Conservation (phyloP, 164 flowering plant species). For the Vitis labrusca region DNA sequence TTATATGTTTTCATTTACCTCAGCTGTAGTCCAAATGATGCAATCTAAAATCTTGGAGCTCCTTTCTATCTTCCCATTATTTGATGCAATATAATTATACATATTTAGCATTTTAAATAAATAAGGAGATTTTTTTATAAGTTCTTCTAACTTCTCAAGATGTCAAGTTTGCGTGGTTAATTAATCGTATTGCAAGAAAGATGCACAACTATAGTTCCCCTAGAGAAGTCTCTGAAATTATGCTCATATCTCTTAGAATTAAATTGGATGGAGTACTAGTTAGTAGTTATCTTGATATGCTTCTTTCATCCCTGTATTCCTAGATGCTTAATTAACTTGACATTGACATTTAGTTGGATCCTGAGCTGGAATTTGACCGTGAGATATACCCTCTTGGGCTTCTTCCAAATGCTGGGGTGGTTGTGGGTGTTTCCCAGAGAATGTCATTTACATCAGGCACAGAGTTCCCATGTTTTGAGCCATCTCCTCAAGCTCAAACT, state of each 20-base stretch:
- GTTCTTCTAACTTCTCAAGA: too few species aligned
- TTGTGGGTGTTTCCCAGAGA: conserved; percentile 95
- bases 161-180: too few species aligned
- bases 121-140: too few species aligned
- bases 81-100: too few species aligned
- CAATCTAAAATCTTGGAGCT: too few species aligned
- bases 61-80: too few species aligned
- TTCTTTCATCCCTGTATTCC: not conserved
- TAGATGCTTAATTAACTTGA: conserved; percentile 6
- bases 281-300: not conserved
- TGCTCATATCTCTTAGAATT: not conserved
- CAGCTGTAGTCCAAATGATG: too few species aligned
- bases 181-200: too few species aligned
- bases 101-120: too few species aligned
- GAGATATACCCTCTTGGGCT: conserved; percentile 97
- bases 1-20: too few species aligned
- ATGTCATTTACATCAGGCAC: conserved; percentile 93
- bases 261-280: not conserved
- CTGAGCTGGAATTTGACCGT: conserved; percentile 98
- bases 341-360: conserved; percentile 71
- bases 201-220: not conserved
- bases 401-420: conserved; percentile 95
- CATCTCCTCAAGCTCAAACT: conserved; percentile 98
- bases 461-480: conserved; percentile 98
- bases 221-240: not conserved